Base-by-base conservation (phyloP, 2,329 filamentous ascomycete species). In the Botrytis byssoidea region DNA sequence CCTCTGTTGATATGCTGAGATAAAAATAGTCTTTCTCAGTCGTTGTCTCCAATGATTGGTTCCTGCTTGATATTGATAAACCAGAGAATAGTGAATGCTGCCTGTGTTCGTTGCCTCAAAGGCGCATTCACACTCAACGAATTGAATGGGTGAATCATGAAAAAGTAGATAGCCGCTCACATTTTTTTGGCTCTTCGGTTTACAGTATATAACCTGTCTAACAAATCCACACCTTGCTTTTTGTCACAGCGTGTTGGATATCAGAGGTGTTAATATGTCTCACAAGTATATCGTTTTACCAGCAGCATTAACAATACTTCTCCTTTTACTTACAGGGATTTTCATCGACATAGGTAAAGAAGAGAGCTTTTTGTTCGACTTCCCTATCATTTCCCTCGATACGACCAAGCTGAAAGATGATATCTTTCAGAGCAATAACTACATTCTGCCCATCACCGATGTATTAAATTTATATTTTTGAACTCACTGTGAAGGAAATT, bases 401-500 rank as follows among this genome's bases (percentile, higher is more conserved):
- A 68, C 66, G 7, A 68, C 66, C 1, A 37, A 57, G 37, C 25
- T 68, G 35, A 68, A 68, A 32, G 48, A 16, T 7, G 25, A 57
- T 35, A 32, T 68, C 3, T 42, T 68, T 18, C 66, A 42, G 55
- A 57, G n/a, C n/a, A 57, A 10, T 6, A 57, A 68, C 14, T 68
- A 42, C 48, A 57, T 1, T 29, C 37, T 68, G 14, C 48, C 66
- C n/a, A 57, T 68, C 12, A 57, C 66, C 48, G 66, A 68, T 32
- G 48, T 57, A 37, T 68, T 68, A 20, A 68, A 57, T 57, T 18
- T 68, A 42, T 68, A 57, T 68, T 68, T 68, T 25, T 48, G 29
- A 68, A 57, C 35, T 42, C 66, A 68, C 29, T 57, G 66, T 7
- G 66, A 68, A 32, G 66, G 66, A 3, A 42, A 68, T 68, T 68